Evolutionary conservation across 2,329 filamentous ascomycete genomes (phyloP), one percentile per base, ranked within the genome.

Genomic region (Pseudocercospora vitis): DNA sequence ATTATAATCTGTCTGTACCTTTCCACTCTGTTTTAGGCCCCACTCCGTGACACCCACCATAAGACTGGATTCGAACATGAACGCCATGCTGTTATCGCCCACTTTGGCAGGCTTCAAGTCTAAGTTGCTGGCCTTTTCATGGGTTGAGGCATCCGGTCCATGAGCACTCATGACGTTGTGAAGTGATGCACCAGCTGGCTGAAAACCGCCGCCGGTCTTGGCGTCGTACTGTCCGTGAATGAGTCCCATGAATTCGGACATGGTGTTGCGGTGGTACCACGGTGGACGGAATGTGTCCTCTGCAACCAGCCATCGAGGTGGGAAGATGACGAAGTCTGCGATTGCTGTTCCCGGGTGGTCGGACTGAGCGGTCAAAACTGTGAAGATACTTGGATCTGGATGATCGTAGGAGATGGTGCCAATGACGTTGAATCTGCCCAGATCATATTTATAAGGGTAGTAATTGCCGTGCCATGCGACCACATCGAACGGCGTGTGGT

Each of bases 1-100:
- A 67, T 84, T 91, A 66, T 94, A 95, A 52, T 81, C 81, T 60
- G 83, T 78, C 74, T 88, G 86, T 33, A 88, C 81, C 71, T 88
- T 88, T 64, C 78, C 73, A 67, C 85, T 92, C 57, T 81, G 81
- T 70, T 83, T 86, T 57, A 88, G 70, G 1, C 85, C 86, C 85
- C 85, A 89, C 53, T 86, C 81, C 1, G 86, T 87, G 23, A 89
- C 85, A 1, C 85, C 85, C 2, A 88, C 78, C 83, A 88, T 86
- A 50, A 87, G 65, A 51, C 78, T 84, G 59, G 80, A 86, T 75
- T 86, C 83, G 62, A 86, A 86, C 83, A 86, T 86, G 63, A 86
- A 86, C 0, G 83, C 83, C 64, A 83, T 84, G 64, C 82, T 84
- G 11, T 81, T 81, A 26, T 71, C 74, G 1, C 82, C 83, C 2